phyloP scores from a whole-genome alignment of 108 stramenopile species.

The Asterionellopsis glacialis region DNA sequence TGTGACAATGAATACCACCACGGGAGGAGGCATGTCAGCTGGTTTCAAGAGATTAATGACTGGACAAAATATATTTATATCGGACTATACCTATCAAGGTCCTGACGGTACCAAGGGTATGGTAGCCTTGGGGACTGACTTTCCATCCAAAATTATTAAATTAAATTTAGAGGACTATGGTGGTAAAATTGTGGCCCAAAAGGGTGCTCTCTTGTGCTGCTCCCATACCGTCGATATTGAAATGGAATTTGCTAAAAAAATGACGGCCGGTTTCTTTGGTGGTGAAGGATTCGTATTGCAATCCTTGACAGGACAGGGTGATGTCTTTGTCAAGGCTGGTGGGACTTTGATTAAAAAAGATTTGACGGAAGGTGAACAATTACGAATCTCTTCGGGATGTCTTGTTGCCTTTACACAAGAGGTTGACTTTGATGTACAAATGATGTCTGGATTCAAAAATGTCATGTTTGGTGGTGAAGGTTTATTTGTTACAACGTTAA shows the following conservation, averaged over 20 bases:
- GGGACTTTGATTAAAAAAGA: conserved; percentile 81
- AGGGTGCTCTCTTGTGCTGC: conserved; percentile 83
- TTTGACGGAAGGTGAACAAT: conserved; percentile 60
- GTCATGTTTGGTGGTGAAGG: conserved; percentile 90
- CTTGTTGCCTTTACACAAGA: conserved; percentile 76
- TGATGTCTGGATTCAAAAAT: conserved; percentile 83
- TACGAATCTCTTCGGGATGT: conserved; percentile 82
- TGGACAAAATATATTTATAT: conserved; percentile 89
- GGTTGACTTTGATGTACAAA: conserved; percentile 83
- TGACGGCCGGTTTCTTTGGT: conserved; percentile 87
- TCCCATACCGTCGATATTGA: conserved; percentile 74
- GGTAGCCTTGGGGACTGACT: conserved; percentile 86
- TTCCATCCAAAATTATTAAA: conserved; percentile 85
- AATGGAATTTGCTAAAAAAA: conserved; percentile 82
- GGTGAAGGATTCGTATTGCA: conserved; percentile 92
- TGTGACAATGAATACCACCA: conserved; percentile 85
- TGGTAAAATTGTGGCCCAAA: conserved; percentile 83
- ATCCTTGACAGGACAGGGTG: conserved; percentile 76
- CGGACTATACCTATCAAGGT: conserved; percentile 73
- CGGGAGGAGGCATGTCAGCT: conserved; percentile 61
- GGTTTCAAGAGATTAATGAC: conserved; percentile 79
- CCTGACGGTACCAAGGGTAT: conserved; percentile 42
- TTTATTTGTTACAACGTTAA: conserved; percentile 88
- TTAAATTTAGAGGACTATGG: conserved; percentile 75
- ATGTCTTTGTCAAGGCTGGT: conserved; percentile 86